Conservation (phyloP, 306 rosid species). For the Quercus robur region DNA sequence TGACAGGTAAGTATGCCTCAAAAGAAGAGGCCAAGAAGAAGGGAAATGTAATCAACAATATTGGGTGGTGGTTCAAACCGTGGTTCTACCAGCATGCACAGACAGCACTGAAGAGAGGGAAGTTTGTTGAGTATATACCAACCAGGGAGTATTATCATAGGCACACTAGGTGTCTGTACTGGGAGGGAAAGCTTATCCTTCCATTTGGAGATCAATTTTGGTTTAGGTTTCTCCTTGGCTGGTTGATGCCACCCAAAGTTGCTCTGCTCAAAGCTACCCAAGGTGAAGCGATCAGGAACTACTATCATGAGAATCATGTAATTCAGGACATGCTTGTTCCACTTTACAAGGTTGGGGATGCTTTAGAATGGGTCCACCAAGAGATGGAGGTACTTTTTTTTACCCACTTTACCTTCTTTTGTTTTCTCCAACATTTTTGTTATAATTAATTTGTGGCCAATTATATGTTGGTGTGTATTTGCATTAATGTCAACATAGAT, state of each 20-base stretch:
- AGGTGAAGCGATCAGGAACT: conserved; percentile 95
- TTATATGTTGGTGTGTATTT: neutral
- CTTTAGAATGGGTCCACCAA: conserved; percentile 84
- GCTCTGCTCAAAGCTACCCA: conserved; percentile 97
- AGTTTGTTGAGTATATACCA: conserved; percentile 86
- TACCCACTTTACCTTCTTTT: neutral
- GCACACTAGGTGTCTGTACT: conserved; percentile 89
- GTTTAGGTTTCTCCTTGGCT: conserved; percentile 86
- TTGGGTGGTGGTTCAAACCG: conserved; percentile 96
- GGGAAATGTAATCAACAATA: conserved; percentile 77
- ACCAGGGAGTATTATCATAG: conserved; percentile 95
- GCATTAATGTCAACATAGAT: neutral
- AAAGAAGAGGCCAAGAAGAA: conserved; percentile 91
- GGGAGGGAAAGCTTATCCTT: conserved; percentile 99
- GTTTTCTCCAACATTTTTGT: neutral
- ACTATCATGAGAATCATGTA: conserved; percentile 93
- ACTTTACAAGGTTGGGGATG: conserved; percentile 87
- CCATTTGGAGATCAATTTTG: conserved; percentile 93
- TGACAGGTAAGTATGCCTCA: conserved; percentile 86
- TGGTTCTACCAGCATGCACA: conserved; percentile 98
- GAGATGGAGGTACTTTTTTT: conserved; percentile 88
- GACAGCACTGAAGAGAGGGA: conserved; percentile 81
- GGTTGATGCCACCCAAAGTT: conserved; percentile 99
- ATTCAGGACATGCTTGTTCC: conserved; percentile 98
- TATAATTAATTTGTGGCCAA: neutral